These are phyloP conservation scores for Candida takata DNA, from an alignment of 805 yeast species.

Conservation along the genomic window DNA sequence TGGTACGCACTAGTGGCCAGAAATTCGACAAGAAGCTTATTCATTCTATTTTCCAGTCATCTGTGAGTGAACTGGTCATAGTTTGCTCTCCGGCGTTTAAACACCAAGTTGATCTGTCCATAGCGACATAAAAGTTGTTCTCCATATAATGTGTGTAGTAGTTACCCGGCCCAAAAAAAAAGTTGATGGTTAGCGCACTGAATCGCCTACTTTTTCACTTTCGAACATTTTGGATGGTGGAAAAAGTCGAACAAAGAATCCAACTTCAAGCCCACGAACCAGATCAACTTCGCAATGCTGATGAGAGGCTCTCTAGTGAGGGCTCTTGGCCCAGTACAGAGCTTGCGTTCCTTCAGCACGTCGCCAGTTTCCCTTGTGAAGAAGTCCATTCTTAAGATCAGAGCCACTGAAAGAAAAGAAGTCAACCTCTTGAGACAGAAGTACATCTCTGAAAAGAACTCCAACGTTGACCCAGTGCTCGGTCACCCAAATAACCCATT, in stretches of 20 bases:
- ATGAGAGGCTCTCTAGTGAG: constrained; percentile 7
- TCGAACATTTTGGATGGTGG: too few relatives aligned
- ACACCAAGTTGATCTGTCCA: too few relatives aligned
- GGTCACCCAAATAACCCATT: constrained; percentile 67
- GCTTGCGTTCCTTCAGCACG: constrained; percentile 11
- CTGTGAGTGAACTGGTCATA: background rate
- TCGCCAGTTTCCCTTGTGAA: constrained; percentile 6
- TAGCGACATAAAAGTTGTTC: too few relatives aligned
- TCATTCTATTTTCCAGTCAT: background rate
- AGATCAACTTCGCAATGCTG: constrained; percentile 4
- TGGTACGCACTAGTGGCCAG: constrained; percentile 1
- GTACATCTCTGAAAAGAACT: constrained; percentile 18
- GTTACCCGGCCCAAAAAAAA: too few relatives aligned
- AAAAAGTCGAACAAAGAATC: background rate
- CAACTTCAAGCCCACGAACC: background rate
- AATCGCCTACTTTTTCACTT: background rate
- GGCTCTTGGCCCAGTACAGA: constrained; percentile 7
- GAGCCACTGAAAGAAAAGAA: constrained; percentile 21
- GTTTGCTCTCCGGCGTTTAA: constrained; percentile 2
- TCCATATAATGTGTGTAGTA: too few relatives aligned
- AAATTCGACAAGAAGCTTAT: background rate
- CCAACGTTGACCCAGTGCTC: constrained; percentile 66
- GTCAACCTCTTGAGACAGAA: constrained; percentile 22
- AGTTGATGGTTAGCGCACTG: background rate
- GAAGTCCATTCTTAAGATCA: constrained; percentile 21